Conservation (phyloP, 345 rosid species). For the Eutrema heterophyllum region DNA sequence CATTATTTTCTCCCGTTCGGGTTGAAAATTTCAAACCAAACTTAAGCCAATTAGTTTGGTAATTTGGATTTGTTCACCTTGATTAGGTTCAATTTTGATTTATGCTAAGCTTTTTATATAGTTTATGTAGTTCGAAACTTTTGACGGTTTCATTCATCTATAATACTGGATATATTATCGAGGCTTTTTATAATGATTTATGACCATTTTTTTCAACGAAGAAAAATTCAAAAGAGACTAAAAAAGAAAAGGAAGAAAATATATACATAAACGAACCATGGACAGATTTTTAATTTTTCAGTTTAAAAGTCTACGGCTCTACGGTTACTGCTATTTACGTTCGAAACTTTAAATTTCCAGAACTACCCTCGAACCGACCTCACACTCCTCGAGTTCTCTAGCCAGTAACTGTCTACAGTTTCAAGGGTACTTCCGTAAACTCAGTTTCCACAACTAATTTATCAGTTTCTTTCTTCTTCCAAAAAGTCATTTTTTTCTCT, state of each 20-base stretch:
- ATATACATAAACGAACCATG: neutral
- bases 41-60: too few relatives aligned
- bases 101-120: too few relatives aligned
- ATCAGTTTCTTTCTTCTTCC: slow-evolving; percentile 16
- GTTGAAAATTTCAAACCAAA: too few relatives aligned
- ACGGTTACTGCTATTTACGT: slow-evolving; percentile 18
- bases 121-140: too few relatives aligned
- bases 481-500: neutral
- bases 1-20: too few relatives aligned
- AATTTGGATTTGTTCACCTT: too few relatives aligned
- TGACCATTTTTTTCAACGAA: neutral
- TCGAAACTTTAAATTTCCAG: neutral
- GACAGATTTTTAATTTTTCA: neutral
- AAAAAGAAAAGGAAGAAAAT: neutral
- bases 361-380: neutral
- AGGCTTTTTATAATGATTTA: too few relatives aligned
- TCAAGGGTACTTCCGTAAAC: slow-evolving; percentile 9
- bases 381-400: neutral
- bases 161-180: too few relatives aligned
- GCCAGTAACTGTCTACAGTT: slow-evolving; percentile 8
- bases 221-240: neutral
- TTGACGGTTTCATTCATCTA: too few relatives aligned
- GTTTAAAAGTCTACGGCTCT: slow-evolving; percentile 12
- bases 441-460: neutral
- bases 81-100: too few relatives aligned